A percentile compares a stretch with the other conserved stretches of the same genome.
phyloP scores from a whole-genome alignment of 1,139 yeast species.

The Debaryomyces sp. region DNA sequence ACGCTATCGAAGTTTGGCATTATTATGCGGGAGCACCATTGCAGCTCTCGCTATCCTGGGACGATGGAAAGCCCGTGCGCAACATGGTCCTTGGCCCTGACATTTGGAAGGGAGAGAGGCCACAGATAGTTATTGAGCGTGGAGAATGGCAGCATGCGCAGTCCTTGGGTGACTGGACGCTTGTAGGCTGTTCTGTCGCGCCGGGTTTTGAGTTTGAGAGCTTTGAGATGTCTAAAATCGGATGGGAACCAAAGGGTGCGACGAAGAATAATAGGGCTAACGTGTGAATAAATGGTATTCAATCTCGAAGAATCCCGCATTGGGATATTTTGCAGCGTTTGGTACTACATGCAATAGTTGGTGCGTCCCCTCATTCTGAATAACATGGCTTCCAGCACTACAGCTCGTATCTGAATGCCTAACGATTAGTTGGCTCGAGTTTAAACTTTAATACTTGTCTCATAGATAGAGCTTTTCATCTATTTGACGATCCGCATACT shows the following conservation, averaged over 20 bases:
- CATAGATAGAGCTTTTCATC: no score
- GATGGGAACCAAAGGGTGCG: neutral
- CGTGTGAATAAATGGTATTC: no score
- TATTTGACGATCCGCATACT: no score
- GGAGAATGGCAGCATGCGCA: neutral
- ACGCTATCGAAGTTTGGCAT: neutral
- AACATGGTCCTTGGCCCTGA: neutral
- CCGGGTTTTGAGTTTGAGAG: neutral
- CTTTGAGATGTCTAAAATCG: neutral
- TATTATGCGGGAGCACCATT: neutral
- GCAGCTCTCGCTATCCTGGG: neutral
- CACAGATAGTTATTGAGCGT: neutral
- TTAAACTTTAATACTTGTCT: no score
- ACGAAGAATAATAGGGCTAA: no score
- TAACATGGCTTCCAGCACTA: no score
- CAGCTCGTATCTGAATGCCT: no score
- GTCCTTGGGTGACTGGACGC: neutral
- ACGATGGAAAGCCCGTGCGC: neutral
- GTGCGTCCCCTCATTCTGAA: no score
- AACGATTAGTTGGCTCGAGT: no score
- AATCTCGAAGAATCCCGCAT: no score
- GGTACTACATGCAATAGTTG: no score
- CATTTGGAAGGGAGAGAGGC: neutral
- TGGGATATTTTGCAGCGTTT: no score
- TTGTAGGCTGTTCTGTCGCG: neutral